Evolutionary conservation across 2,329 filamentous ascomycete species (phyloP), one percentile per base, ranked within the genome.

Genomic region (Xylaria digitata): DNA sequence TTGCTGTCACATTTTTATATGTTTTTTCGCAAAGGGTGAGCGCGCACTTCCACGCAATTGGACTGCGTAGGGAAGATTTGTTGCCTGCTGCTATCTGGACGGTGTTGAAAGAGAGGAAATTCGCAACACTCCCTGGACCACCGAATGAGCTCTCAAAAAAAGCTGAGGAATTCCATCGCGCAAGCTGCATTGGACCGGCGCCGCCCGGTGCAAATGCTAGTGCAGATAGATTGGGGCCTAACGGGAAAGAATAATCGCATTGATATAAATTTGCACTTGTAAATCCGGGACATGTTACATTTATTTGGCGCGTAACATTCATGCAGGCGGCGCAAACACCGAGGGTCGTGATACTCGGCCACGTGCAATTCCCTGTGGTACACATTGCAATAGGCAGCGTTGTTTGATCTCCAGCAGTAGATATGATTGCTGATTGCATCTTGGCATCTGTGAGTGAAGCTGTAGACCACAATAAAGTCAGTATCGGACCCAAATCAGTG

Each of bases 21-120:
- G 60, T 66, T 46, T 67, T 69, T 26, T 58, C 30, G 40, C 67
- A 69, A 37, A 66, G 43, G 40, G 43, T 21, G 17, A 69, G 49
- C n/a, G 37, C 26, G 40, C 67, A 69, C 30, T 58, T 19, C 32
- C 61, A 63, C 30, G 65, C 59, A 1, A 37, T 49, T 4, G 63
- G 67, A 26, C 9, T 45, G 15, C 19, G 59, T 23, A 42, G 58
- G 13, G 34, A 26, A 26, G 26, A 26, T 26, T 2, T 26, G 26
- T 26, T 26, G 26, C 26, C 26, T 5, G 26, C 26, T 26, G 26
- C 26, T 26, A 26, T 26, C 26, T 26, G 26, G 26, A 26, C 26
- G 7, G 17, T 8, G 13, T 37, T 40, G 19, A 37, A 54, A 21
- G n/a, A 26, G 19, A 23, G 34, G 34, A 42, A 8, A 37, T 26